Evolutionary conservation across 768 basidiomycete genomes (phyloP).

Genomic region (Lactarius evosmus): DNA sequence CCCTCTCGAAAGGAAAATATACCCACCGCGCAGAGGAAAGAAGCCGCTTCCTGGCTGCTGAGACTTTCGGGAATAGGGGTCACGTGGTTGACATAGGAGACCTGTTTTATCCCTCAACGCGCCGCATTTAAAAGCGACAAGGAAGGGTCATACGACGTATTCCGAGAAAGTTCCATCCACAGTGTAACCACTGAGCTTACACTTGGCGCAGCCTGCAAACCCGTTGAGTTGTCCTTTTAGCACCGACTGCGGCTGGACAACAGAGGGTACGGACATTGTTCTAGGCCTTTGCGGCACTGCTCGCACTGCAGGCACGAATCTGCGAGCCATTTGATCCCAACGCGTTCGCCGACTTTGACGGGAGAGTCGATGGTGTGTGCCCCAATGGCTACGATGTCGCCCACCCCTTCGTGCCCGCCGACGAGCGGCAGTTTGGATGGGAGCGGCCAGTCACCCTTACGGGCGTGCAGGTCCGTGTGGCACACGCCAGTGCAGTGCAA

Average conservation of each 20-base stretch:
- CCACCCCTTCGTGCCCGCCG: conserved; percentile 80
- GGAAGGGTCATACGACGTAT: conserved; percentile 45
- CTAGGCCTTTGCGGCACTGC: conserved; percentile 69
- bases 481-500: conserved; percentile 80
- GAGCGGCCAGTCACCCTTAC: conserved; percentile 77
- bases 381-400: conserved; percentile 76
- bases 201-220: conserved; percentile 53
- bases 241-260: background rate
- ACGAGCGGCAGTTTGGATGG: conserved; percentile 62
- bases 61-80: conserved; percentile 75
- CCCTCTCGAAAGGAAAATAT: background rate
- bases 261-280: conserved; percentile 53
- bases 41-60: conserved; percentile 63
- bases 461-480: conserved; percentile 80
- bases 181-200: conserved; percentile 63
- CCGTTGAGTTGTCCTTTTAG: background rate
- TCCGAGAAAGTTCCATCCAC: conserved; percentile 76
- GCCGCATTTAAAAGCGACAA: conserved; percentile 24
- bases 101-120: conserved; percentile 32
- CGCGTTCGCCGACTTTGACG: conserved; percentile 72
- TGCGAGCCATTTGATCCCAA: conserved; percentile 82
- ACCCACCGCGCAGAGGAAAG: conserved; percentile 73
- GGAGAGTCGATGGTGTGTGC: conserved; percentile 54
- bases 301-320: conserved; percentile 74
- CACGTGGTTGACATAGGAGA: conserved; percentile 69